Percentiles rank a stretch among this genome's conserved stretches.
Conservation (phyloP, 805 yeast genomes). For the Groenewaldozyma salmanticensis region DNA sequence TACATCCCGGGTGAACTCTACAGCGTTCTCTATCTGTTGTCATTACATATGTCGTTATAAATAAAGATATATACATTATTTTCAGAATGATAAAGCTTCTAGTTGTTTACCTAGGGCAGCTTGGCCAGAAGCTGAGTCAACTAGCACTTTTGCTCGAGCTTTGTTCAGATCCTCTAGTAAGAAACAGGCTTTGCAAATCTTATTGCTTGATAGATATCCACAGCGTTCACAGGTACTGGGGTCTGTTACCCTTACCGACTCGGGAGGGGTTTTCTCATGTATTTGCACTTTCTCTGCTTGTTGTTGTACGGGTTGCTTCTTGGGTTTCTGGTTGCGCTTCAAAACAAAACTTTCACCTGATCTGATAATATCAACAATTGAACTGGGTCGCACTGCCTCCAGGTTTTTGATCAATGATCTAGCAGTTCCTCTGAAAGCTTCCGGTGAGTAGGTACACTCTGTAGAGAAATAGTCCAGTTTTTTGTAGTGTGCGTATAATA, state of each 20-base stretch:
- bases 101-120: constrained; percentile 24
- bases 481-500: constrained; percentile 91
- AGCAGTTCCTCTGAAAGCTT: constrained; percentile 96
- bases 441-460: constrained; percentile 97
- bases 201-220: constrained; percentile 84
- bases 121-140: constrained; percentile 43
- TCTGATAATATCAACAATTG: constrained; percentile 87
- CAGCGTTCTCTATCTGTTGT: no score
- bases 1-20: no score
- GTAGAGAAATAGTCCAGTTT: constrained; percentile 93
- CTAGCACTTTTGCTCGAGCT: constrained; percentile 52
- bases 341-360: constrained; percentile 83
- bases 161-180: constrained; percentile 75
- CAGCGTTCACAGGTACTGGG: constrained; percentile 64
- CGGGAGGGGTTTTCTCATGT: background rate
- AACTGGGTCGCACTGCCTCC: constrained; percentile 83
- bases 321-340: constrained; percentile 12
- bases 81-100: constrained; percentile 57
- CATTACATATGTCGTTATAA: no score
- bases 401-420: constrained; percentile 82
- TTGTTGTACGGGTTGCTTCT: constrained; percentile 10
- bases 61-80: no score
- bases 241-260: background rate
- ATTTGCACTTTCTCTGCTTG: background rate
- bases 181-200: constrained; percentile 87